phyloP scores from a whole-genome alignment of 768 basidiomycete genomes.

The Leucosporidium yakuticum region DNA sequence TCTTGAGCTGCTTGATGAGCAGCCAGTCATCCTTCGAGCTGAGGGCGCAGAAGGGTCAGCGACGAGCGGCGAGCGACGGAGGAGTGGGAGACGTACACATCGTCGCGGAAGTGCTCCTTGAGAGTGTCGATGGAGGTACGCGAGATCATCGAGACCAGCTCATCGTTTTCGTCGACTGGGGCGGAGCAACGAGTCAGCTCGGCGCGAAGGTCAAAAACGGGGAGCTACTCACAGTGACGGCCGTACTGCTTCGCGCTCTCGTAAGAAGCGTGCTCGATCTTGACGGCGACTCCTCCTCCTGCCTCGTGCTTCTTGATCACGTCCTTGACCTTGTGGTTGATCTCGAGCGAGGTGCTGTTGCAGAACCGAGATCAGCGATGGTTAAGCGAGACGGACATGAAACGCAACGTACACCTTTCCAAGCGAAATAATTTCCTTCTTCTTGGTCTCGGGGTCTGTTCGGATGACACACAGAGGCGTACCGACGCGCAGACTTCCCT shows the following conservation, averaged over 20 bases:
- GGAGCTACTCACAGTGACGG: slow-evolving; percentile 66
- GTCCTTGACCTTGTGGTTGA: slow-evolving; percentile 86
- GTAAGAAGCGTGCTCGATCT: slow-evolving; percentile 96
- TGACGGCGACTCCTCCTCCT: slow-evolving; percentile 95
- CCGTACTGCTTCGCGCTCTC: slow-evolving; percentile 93
- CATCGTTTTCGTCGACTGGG: slow-evolving; percentile 70
- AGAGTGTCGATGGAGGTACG: slow-evolving; percentile 91
- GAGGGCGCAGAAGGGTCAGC: slow-evolving; percentile 38
- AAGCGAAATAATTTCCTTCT: slow-evolving; percentile 82
- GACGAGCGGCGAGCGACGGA: not conserved
- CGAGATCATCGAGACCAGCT: slow-evolving; percentile 80
- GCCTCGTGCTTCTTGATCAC: slow-evolving; percentile 88
- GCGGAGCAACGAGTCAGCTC: not conserved
- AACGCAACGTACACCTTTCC: slow-evolving; percentile 77
- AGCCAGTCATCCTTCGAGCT: slow-evolving; percentile 85
- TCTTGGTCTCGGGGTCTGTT: slow-evolving; percentile 74
- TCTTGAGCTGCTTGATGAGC: slow-evolving; percentile 78
- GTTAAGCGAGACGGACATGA: not conserved
- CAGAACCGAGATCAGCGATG: slow-evolving; percentile 22
- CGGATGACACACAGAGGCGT: slow-evolving; percentile 95
- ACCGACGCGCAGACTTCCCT: slow-evolving; percentile 81
- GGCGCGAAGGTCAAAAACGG: too few species aligned
- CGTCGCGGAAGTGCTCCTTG: slow-evolving; percentile 56
- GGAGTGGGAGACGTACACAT: slow-evolving; percentile 5
- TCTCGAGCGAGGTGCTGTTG: slow-evolving; percentile 83